Conservation (phyloP, 352 stramenopile genomes). For the Pythium rishiriense region DNA sequence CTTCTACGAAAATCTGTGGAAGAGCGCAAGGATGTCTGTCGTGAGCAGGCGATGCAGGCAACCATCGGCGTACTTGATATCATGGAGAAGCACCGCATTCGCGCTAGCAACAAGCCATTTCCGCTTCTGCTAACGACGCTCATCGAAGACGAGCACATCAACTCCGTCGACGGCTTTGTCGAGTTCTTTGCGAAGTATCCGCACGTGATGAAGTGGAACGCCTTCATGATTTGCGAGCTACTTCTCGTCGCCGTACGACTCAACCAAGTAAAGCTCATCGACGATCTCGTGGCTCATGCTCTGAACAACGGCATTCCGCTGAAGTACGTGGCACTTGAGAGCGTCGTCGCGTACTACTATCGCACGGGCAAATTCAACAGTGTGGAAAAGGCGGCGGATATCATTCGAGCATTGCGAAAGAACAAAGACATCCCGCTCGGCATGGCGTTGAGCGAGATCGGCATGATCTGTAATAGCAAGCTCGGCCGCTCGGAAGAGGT, state of each 20-base stretch:
- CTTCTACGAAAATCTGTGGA: constrained; percentile 53
- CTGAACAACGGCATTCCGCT: constrained; percentile 65
- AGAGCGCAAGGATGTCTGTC: constrained; percentile 38
- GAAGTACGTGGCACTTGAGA: constrained; percentile 77
- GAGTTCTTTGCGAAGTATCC: constrained; percentile 51
- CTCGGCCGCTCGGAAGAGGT: constrained; percentile 62
- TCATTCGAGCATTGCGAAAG: constrained; percentile 61
- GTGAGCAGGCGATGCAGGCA: constrained; percentile 33
- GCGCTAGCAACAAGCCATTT: constrained; percentile 47
- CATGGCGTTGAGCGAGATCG: constrained; percentile 72
- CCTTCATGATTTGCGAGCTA: constrained; percentile 64
- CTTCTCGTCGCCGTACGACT: constrained; percentile 52
- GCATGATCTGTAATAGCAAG: constrained; percentile 65
- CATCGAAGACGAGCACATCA: constrained; percentile 32
- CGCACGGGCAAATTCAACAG: constrained; percentile 58
- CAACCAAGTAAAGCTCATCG: constrained; percentile 53
- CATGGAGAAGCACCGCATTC: constrained; percentile 62
- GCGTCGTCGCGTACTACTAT: constrained; percentile 72
- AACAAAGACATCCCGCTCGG: constrained; percentile 78
- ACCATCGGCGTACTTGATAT: constrained; percentile 50
- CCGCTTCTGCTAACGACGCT: constrained; percentile 46
- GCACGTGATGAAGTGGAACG: constrained; percentile 60
- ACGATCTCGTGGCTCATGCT: constrained; percentile 59
- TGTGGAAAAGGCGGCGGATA: constrained; percentile 59
- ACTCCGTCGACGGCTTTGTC: constrained; percentile 40